Evolutionary conservation across 1,284 basidiomycete genomes (phyloP), one percentile per base, ranked within the genome.

Genomic region (Naganishia sp.): DNA sequence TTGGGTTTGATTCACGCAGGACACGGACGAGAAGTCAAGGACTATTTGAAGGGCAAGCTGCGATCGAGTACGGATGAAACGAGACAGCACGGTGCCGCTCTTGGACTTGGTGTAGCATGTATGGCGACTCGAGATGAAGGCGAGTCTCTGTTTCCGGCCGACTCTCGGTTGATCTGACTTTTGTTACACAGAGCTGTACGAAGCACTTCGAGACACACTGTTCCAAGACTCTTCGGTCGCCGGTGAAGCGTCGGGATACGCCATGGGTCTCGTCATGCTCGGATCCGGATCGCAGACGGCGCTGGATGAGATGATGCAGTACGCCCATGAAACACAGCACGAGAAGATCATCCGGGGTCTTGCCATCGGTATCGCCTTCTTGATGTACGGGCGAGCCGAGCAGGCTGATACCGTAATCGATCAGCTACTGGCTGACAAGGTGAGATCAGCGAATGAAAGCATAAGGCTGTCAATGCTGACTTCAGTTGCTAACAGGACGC

Each of bases 281-380:
- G 94, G 92, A 28, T 93, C 91, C 6, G 93, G 87, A 18, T 88
- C 87, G 63, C 82, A 83, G 52, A 88, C 86, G 48, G 86, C 87
- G 56, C 86, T 92, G 25, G 88, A 90, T 28, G 94, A 98, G 81
- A 97, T 96, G 93, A 82, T 96, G 64, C 85, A 88, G 53, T 98
- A 97, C 75, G 92, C 94, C 25, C 86, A 89, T 68, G 94, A 98
- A 77, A 97, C 94, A 1, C 92, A 94, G 74, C 94, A 97, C 77
- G 94, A 98, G 83, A 98, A 97, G 82, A 97, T 97, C 74, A 96
- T 97, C 68, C 88, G 94, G 60, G 92, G 93, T 73, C 84, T 97
- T 68, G 91, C 92, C 15, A 85, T 98, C 71, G 94, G 94, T 48
- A 84, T 94, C 59, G 91, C 91, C 1, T 90, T 97, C 76, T 84